Evolutionary conservation across 257 asterid species (phyloP).

Genomic region (Nicotiana obtusifolia): DNA sequence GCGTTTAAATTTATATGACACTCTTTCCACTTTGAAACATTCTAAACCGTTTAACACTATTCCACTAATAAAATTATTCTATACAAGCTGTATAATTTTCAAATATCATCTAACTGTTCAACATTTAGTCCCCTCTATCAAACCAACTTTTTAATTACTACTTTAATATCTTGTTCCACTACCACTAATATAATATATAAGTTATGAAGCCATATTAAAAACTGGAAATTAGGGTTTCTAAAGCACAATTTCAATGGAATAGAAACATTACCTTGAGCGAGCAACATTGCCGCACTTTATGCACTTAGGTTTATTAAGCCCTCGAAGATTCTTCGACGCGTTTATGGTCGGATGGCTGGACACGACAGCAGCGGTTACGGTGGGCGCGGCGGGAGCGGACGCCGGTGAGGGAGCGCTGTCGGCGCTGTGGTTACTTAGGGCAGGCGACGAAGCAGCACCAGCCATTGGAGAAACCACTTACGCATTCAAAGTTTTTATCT

Average conservation of each 20-base stretch:
- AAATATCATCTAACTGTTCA: background rate
- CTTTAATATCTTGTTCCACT: background rate
- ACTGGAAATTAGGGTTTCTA: background rate
- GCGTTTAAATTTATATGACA: background rate
- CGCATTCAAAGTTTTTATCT: background rate
- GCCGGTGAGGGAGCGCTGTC: conserved; percentile 15
- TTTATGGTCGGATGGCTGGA: conserved; percentile 26
- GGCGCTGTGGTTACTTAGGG: conserved; percentile 26
- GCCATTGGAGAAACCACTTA: conserved; percentile 22
- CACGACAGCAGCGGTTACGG: conserved; percentile 20
- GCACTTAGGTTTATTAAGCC: conserved; percentile 97
- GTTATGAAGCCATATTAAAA: background rate
- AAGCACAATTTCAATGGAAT: background rate
- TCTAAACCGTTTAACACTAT: background rate
- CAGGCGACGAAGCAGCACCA: conserved; percentile 33
- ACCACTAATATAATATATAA: background rate
- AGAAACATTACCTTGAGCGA: conserved; percentile 68
- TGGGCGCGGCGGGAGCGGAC: conserved; percentile 1
- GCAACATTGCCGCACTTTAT: conserved; percentile 97
- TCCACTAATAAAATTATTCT: background rate
- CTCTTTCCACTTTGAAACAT: background rate
- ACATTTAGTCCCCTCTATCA: background rate
- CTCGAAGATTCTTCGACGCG: conserved; percentile 63
- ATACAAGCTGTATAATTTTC: background rate
- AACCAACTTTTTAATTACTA: background rate